phyloP scores from a whole-genome alignment of 345 rosid genomes.

The Microthlaspi erraticum region DNA sequence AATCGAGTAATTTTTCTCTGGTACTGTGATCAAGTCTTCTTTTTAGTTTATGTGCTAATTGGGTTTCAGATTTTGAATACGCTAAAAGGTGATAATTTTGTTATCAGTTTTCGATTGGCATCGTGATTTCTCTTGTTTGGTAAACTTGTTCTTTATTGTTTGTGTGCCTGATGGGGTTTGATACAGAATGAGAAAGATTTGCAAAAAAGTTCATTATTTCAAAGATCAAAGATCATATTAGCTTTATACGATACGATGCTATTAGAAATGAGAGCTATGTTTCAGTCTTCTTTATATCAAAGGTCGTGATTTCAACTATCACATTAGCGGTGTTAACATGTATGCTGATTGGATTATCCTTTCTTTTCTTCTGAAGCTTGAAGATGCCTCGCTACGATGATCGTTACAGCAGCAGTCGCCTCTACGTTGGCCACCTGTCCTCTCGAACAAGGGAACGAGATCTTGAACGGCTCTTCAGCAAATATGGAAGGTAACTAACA shows the following conservation, averaged over 20 bases:
- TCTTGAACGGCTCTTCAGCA: conserved; percentile 57
- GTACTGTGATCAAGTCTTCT: not conserved
- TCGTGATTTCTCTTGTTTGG: not conserved
- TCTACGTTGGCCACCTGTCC: conserved; percentile 59
- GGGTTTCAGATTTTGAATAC: not conserved
- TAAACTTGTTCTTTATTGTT: not conserved
- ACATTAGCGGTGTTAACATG: not conserved
- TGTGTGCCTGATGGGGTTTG: conserved; percentile 8
- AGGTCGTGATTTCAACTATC: not conserved
- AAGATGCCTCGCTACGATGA: conserved; percentile 60
- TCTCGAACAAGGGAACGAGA: conserved; percentile 59
- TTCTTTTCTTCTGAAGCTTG: conserved; percentile 7
- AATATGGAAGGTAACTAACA: conserved; percentile 58
- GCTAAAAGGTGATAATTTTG: not conserved
- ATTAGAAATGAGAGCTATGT: not conserved
- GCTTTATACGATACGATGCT: not conserved
- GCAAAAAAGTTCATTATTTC: not conserved
- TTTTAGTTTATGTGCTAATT: not conserved
- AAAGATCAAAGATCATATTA: not conserved
- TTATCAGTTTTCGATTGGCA: not conserved
- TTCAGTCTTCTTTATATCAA: not conserved
- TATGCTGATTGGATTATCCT: not conserved
- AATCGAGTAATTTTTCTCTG: not conserved
- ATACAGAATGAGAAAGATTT: not conserved
- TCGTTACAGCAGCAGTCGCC: conserved; percentile 50